Conservation (phyloP, 148 eudicot species). For the Persicaria tinctoria region DNA sequence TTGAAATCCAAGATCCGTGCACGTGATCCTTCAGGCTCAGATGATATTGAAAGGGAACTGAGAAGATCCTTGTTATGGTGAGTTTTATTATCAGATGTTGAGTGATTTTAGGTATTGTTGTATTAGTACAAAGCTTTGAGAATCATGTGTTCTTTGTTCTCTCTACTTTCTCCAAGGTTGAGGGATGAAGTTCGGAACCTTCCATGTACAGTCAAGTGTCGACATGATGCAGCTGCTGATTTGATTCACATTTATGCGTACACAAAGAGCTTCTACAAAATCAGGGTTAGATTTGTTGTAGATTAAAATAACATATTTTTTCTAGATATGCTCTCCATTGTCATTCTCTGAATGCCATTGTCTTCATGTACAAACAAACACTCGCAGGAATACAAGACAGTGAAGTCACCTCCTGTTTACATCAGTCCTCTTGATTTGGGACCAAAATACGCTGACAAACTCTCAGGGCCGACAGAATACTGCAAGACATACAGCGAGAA, state of each 20-base stretch:
- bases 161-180: slow-evolving; percentile 43
- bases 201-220: slow-evolving; percentile 66
- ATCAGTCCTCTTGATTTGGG: slow-evolving; percentile 97
- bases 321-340: neutral
- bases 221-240: slow-evolving; percentile 99
- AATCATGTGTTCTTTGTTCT: slow-evolving; percentile 2
- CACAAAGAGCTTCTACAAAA: slow-evolving; percentile 67
- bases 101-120: neutral
- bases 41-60: slow-evolving; percentile 56
- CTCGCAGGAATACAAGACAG: slow-evolving; percentile 67
- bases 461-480: slow-evolving; percentile 68
- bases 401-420: slow-evolving; percentile 78
- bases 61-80: slow-evolving; percentile 81
- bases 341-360: neutral
- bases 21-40: slow-evolving; percentile 71
- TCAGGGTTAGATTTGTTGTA: slow-evolving; percentile 44
- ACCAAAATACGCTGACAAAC: slow-evolving; percentile 74
- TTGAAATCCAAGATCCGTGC: slow-evolving; percentile 60
- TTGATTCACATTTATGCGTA: slow-evolving; percentile 88
- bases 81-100: neutral
- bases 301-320: neutral
- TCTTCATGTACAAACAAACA: neutral
- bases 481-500: slow-evolving; percentile 82
- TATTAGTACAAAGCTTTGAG: neutral
- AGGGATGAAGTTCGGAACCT: slow-evolving; percentile 94